Evolutionary conservation across 2,329 filamentous ascomycete species (phyloP).

Genomic region (Endoconidiophora polonica): DNA sequence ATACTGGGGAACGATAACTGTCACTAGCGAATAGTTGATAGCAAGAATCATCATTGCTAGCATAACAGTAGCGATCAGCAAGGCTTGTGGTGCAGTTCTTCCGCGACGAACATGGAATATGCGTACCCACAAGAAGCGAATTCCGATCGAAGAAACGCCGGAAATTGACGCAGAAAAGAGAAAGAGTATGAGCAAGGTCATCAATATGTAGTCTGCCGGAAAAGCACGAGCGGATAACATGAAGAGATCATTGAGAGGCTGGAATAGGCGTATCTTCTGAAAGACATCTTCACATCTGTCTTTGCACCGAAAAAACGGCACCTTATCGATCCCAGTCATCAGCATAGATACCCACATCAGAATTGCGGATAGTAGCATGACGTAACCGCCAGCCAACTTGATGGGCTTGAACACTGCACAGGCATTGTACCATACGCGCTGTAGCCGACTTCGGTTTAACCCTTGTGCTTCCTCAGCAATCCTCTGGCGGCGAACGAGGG

Average conservation of each 20-base stretch:
- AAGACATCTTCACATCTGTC: conserved; percentile 82
- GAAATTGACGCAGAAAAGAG: conserved; percentile 80
- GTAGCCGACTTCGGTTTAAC: conserved; percentile 38
- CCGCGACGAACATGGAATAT: conserved; percentile 85
- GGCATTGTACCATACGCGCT: conserved; percentile 61
- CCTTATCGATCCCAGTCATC: conserved; percentile 90
- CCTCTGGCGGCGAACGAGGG: conserved; percentile 73
- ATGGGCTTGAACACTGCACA: conserved; percentile 73
- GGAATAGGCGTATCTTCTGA: conserved; percentile 74
- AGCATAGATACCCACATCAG: conserved; percentile 83
- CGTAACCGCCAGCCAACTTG: conserved; percentile 69
- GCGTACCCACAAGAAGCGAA: conserved; percentile 88
- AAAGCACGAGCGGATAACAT: conserved; percentile 69
- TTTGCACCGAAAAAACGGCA: conserved; percentile 87
- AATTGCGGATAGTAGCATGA: conserved; percentile 58
- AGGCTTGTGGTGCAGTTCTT: conserved; percentile 76
- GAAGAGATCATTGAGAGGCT: conserved; percentile 83
- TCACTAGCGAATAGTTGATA: conserved; percentile 82
- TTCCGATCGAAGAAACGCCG: conserved; percentile 72
- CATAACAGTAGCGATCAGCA: conserved; percentile 81
- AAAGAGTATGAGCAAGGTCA: conserved; percentile 67
- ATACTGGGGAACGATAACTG: conserved; percentile 92
- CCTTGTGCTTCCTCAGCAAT: conserved; percentile 60
- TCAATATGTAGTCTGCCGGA: conserved; percentile 82
- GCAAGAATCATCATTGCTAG: conserved; percentile 78